Evolutionary conservation across 2,329 filamentous ascomycete genomes (phyloP), one percentile per base, ranked within the genome.

Genomic region (Penicillium sp.): DNA sequence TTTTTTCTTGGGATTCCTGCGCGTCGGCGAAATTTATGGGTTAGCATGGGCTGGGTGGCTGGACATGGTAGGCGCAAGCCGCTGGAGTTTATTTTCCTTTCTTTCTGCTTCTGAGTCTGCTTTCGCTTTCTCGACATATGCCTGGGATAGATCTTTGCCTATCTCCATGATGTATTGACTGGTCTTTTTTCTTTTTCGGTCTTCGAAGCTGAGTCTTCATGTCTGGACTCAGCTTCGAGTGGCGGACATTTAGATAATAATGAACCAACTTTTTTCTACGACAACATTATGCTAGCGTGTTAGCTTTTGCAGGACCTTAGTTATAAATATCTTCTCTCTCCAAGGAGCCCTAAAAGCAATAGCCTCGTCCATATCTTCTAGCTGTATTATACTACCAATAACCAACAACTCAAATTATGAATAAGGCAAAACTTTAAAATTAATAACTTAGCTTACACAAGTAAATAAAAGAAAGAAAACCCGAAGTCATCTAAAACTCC

Each of bases 21-120:
- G 48, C 59, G 50, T 52, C 42, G 60, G 60, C 60, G 60, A 56
- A 60, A 56, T 60, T 50, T 48, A 43, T 23, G 41, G 59, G 27
- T 60, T 60, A 57, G 59, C 61, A 66, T 62, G 63, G 63, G 58
- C 50, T 57, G 50, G 64, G 57, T 47, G 57, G 56, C 53, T 57
- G 57, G 61, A 62, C 45, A 56, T 63, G 61, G 65, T 42, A 50
- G 64, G 58, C 57, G 42, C 56, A 61, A 38, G 50, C 57, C 54
- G 50, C 53, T 52, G 58, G 54, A 51, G 60, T 63, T 59, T 50
- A 49, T 51, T 52, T 33, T 45, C 12, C 33, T 50, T 37, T 31
- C 8, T 56, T 21, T 46, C 27, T 53, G 27, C 35, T 45, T 45
- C 23, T 3, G 43, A 23, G 45, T 25, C 6, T 55, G 45, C 35